These are phyloP conservation scores for Suillus subaureus DNA, from an alignment of 768 basidiomycete genomes.

Conservation along the genomic window DNA sequence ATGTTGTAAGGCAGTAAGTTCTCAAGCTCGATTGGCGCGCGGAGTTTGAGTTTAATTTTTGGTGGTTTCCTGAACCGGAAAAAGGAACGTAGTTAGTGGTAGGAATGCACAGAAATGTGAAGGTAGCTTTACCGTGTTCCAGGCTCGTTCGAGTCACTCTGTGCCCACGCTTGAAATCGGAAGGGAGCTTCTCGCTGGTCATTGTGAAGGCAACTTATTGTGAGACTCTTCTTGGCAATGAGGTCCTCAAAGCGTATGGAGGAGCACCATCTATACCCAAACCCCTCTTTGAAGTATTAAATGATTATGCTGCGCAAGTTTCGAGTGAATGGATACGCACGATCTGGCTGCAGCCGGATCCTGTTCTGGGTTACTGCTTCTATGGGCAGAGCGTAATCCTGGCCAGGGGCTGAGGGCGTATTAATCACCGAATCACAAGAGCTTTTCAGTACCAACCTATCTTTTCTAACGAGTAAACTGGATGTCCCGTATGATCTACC, in stretches of 20 bases:
- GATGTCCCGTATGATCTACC: constrained; percentile 83
- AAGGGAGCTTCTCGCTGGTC: constrained; percentile 86
- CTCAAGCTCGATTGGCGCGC: constrained; percentile 94
- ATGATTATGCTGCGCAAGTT: constrained; percentile 2
- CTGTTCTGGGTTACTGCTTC: constrained; percentile 83
- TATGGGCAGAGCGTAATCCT: constrained; percentile 87
- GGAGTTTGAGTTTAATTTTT: constrained; percentile 79
- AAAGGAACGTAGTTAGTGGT: constrained; percentile 6
- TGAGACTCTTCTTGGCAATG: constrained; percentile 64
- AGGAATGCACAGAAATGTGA: not conserved
- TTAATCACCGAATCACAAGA: constrained; percentile 1
- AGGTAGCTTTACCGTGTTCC: constrained; percentile 48
- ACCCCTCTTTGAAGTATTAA: constrained; percentile 66
- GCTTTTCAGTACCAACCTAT: constrained; percentile 51
- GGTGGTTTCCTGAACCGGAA: constrained; percentile 68
- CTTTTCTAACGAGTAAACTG: constrained; percentile 78
- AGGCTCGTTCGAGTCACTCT: constrained; percentile 66
- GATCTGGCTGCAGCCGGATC: constrained; percentile 88
- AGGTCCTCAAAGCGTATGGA: constrained; percentile 91
- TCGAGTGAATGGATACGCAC: constrained; percentile 48
- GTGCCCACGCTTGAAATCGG: constrained; percentile 90
- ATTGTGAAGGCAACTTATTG: constrained; percentile 83
- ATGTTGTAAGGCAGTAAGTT: constrained; percentile 94
- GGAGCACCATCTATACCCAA: constrained; percentile 92
- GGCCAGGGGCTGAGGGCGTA: constrained; percentile 63